Evolutionary conservation across 2,329 filamentous ascomycete genomes (phyloP).

Genomic region (Domatiomyces catenatus): DNA sequence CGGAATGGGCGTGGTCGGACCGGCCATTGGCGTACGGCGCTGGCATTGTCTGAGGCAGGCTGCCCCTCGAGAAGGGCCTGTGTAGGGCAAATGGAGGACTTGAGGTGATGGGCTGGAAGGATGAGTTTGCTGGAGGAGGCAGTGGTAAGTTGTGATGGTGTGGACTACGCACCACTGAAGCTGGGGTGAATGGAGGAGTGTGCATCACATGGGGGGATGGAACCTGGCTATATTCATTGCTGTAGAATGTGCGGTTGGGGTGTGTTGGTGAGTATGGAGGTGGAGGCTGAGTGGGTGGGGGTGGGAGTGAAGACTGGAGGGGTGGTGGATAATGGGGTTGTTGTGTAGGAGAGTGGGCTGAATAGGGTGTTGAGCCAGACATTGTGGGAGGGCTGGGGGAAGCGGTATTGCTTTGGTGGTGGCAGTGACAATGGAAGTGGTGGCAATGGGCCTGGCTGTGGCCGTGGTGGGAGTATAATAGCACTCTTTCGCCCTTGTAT

Average conservation of each 20-base stretch:
- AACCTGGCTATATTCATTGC: constrained; percentile 25
- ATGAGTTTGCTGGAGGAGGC: constrained; percentile 10
- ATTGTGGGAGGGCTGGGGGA: constrained; percentile 3
- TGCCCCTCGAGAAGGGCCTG: constrained; percentile 11
- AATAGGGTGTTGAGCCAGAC: constrained; percentile 24
- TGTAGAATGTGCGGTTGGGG: constrained; percentile 28
- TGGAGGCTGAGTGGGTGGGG: constrained; percentile 22
- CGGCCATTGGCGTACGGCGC: constrained; percentile 25
- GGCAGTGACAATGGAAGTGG: too few species aligned
- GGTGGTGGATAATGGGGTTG: constrained; percentile 5
- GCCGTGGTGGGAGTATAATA: too few species aligned
- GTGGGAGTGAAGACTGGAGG: background rate
- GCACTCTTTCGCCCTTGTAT: background rate
- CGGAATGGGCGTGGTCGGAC: constrained; percentile 28
- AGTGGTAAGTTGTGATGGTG: constrained; percentile 23
- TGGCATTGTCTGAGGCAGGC: constrained; percentile 19
- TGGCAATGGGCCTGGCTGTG: too few species aligned
- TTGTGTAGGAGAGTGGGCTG: constrained; percentile 31
- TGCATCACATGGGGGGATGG: constrained; percentile 22
- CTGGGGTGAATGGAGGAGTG: constrained; percentile 26
- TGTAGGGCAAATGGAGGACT: constrained; percentile 13
- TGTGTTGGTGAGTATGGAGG: constrained; percentile 30
- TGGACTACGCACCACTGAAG: constrained; percentile 26
- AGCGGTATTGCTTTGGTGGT: too few species aligned
- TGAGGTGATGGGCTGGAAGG: constrained; percentile 11